These are phyloP conservation scores for Salvia sclarea DNA, from an alignment of 305 asterid species.

Conservation along the genomic window DNA sequence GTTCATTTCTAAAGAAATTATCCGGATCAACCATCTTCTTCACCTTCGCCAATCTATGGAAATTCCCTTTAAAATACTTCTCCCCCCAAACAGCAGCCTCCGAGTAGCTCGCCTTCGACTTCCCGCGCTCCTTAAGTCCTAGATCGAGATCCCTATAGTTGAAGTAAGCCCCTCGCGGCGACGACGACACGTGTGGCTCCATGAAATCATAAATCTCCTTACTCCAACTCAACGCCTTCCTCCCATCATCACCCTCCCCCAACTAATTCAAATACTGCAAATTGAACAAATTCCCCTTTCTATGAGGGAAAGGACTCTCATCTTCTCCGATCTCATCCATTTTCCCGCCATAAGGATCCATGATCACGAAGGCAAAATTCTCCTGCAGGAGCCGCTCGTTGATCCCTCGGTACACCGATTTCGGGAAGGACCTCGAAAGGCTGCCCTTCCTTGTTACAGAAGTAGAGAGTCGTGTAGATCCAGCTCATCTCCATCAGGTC, in stretches of 20 bases:
- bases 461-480: conserved; percentile 34
- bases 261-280: conserved; percentile 21
- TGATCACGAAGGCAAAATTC: background rate
- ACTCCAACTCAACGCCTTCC: conserved; percentile 25
- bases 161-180: conserved; percentile 36
- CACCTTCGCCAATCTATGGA: conserved; percentile 43
- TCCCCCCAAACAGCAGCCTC: conserved; percentile 40
- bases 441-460: background rate
- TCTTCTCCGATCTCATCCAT: conserved; percentile 33
- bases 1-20: conserved; percentile 44
- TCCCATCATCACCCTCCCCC: background rate
- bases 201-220: conserved; percentile 30
- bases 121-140: conserved; percentile 19
- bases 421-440: conserved; percentile 27
- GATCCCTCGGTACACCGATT: conserved; percentile 24
- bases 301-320: conserved; percentile 39
- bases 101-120: background rate
- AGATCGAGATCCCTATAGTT: conserved; percentile 48
- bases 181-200: conserved; percentile 33
- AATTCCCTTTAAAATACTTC: conserved; percentile 48
- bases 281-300: conserved; percentile 37
- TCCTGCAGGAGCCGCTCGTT: background rate
- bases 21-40: conserved; percentile 44
- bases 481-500: conserved; percentile 38
- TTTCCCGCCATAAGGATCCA: conserved; percentile 38